Percentiles rank a stretch among this genome's conserved stretches.
Conservation (phyloP, 2,329 filamentous ascomycete genomes). For the Diaporthe batatas region DNA sequence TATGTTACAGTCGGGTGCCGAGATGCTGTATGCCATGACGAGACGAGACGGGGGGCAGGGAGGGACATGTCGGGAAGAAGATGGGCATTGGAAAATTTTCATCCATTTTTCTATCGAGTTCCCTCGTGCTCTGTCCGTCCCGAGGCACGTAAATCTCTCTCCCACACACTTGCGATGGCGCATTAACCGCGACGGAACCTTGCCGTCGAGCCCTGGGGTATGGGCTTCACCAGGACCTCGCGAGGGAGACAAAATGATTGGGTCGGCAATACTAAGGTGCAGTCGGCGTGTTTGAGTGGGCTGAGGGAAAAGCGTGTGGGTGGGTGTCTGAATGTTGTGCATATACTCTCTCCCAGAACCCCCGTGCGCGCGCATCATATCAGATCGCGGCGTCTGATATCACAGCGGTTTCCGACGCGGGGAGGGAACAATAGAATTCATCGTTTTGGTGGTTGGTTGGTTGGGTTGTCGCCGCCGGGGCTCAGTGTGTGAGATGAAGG, state of each 20-base stretch:
- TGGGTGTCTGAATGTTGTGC: slow-evolving; percentile 9
- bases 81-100: slow-evolving; percentile 12
- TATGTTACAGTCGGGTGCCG: slow-evolving; percentile 32
- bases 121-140: background rate
- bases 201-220: slow-evolving; percentile 5
- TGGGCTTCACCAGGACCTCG: background rate
- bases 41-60: background rate
- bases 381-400: slow-evolving; percentile 26
- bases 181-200: slow-evolving; percentile 29
- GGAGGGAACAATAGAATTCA: background rate
- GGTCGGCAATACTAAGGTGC: slow-evolving; percentile 7
- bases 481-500: background rate
- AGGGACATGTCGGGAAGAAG: background rate
- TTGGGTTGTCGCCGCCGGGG: background rate
- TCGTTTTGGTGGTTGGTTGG: background rate
- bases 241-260: background rate
- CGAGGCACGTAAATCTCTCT: too few species aligned
- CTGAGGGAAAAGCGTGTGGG: background rate
- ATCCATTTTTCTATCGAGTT: background rate
- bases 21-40: slow-evolving; percentile 1
- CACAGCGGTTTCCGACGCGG: background rate
- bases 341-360: background rate
- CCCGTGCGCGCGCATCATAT: slow-evolving; percentile 14
- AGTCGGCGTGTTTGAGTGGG: background rate
- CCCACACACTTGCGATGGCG: background rate